Percentiles rank a stretch among this genome's conserved stretches.
These are phyloP conservation scores for Fusarium luffae DNA, from an alignment of 2,329 filamentous ascomycete genomes.

Conservation along the genomic window DNA sequence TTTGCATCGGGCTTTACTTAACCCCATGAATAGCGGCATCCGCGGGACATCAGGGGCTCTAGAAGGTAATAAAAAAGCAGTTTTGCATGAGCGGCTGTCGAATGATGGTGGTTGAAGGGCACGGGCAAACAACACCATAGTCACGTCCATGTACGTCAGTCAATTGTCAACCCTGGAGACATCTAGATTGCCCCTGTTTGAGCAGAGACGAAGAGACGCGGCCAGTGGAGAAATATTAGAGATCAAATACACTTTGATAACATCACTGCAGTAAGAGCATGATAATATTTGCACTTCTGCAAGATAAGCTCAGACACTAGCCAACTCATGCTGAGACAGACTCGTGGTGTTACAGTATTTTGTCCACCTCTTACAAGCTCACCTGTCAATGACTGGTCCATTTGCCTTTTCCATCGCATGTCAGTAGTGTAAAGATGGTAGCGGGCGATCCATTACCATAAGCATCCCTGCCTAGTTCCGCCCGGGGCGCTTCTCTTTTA, in stretches of 20 bases:
- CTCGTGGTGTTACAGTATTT: background rate
- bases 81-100: constrained; percentile 9
- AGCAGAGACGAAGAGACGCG: background rate
- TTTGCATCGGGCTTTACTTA: background rate
- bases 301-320: constrained; percentile 5
- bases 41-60: constrained; percentile 1
- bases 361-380: background rate
- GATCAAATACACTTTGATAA: constrained; percentile 9
- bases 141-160: constrained; percentile 25
- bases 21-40: background rate
- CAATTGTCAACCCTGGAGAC: background rate
- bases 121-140: constrained; percentile 40
- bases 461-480: constrained; percentile 18
- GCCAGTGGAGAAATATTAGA: background rate
- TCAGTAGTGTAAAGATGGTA: constrained; percentile 25
- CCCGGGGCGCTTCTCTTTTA: constrained; percentile 8
- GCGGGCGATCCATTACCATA: constrained; percentile 19
- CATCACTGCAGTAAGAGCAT: background rate
- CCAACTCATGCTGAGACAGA: background rate
- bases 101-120: constrained; percentile 31
- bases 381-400: constrained; percentile 23
- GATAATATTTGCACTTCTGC: background rate
- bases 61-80: constrained; percentile 2
- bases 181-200: background rate
- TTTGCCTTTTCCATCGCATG: constrained; percentile 13